Evolutionary conservation across 352 stramenopile genomes (phyloP), one percentile per base, ranked within the genome.

Genomic region (Phytophthora boehmeriae): DNA sequence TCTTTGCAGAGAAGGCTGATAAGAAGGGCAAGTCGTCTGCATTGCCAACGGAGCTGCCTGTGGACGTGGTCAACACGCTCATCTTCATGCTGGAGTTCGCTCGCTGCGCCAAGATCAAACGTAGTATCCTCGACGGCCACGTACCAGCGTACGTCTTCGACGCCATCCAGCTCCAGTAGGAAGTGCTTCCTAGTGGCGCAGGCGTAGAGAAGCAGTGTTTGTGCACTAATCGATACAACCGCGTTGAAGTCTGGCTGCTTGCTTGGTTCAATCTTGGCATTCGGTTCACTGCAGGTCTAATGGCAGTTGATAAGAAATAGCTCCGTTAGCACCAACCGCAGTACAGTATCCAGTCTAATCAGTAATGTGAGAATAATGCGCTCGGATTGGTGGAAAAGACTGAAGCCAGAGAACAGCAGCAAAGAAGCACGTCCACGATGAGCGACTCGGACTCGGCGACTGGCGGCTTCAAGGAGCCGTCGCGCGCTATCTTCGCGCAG

Each of bases 31-130:
- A 83, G 46, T 14, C 58, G 6, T 49, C 71, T 19, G 58, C 64
- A 14, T 62, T 68, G 20, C 70, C 73, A 25, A 80, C 72, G 19
- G 74, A 90, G 44, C 66, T 96, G 34, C 84, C 86, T 0, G 80
- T 87, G 30, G 85, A 94, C 25, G 87, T 97, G 19, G 73, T 96
- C 30, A 96, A 96, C 68, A 85, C 81, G 44, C 73, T 96, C 19
- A 92, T 97, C 55, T 96, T 97, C 65, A 92, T 97, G 85, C 80
- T 92, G 27, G 86, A 96, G 53, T 89, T 96, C 45, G 85, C 87
- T 25, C 88, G 88, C 59, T 92, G 83, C 34, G 74, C 84, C 54
- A 91, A 93, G 64, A 91, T 92, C 71, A 83, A 91, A 61, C 83
- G 86, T 39, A 91, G 73, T 47, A 86, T 90, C 49, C 73, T 96